Evolutionary conservation across 2,329 filamentous ascomycete genomes (phyloP).

Genomic region (Elsinoe perseae): DNA sequence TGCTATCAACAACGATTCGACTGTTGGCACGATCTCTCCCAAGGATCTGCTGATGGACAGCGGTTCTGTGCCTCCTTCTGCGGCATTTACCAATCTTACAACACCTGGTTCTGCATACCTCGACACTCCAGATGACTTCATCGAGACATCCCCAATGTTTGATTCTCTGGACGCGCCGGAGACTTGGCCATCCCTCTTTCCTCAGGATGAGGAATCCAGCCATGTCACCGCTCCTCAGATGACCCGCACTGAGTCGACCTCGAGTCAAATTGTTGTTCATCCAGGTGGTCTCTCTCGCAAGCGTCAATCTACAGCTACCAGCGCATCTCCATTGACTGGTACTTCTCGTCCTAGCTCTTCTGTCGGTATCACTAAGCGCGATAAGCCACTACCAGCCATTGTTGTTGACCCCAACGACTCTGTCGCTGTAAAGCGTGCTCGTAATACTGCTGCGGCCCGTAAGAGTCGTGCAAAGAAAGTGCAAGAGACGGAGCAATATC

Average conservation of each 20-base stretch:
- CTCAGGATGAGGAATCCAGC: slow-evolving; percentile 38
- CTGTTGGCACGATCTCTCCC: slow-evolving; percentile 65
- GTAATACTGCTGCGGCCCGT: slow-evolving; percentile 86
- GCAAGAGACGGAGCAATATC: slow-evolving; percentile 64
- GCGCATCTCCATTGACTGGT: slow-evolving; percentile 37
- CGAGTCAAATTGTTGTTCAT: slow-evolving; percentile 33
- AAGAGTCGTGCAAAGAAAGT: slow-evolving; percentile 87
- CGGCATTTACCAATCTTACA: slow-evolving; percentile 73
- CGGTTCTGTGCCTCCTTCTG: slow-evolving; percentile 71
- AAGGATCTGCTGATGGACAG: slow-evolving; percentile 68
- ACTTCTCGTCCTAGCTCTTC: slow-evolving; percentile 57
- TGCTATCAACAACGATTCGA: slow-evolving; percentile 35
- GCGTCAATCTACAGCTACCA: slow-evolving; percentile 29
- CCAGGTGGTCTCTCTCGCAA: slow-evolving; percentile 31
- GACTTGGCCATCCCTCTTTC: slow-evolving; percentile 69
- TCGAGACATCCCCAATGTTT: slow-evolving; percentile 73
- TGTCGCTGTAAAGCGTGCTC: slow-evolving; percentile 82
- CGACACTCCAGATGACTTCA: slow-evolving; percentile 65
- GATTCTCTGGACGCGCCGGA: slow-evolving; percentile 49
- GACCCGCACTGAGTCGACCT: slow-evolving; percentile 34
- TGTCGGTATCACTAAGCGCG: slow-evolving; percentile 68
- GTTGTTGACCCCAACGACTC: slow-evolving; percentile 66
- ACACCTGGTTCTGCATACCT: slow-evolving; percentile 68
- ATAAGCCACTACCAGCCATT: slow-evolving; percentile 74
- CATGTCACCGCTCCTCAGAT: slow-evolving; percentile 26